phyloP scores from a whole-genome alignment of 225 moss, liverwort and hornwort genomes.

The Physcomitrium patens region DNA sequence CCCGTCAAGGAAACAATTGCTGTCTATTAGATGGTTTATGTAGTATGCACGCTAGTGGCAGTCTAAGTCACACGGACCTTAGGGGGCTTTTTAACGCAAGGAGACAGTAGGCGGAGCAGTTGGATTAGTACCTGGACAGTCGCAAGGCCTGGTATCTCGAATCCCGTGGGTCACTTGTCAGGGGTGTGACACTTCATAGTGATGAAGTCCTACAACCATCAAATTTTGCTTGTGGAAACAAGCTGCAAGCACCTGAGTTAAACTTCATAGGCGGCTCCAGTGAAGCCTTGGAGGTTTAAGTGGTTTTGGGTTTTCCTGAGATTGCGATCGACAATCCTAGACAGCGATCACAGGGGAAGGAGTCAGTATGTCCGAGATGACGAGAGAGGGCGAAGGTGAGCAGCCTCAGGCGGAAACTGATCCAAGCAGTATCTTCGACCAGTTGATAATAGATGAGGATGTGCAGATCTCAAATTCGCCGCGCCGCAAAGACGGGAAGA shows the following conservation, averaged over 20 bases:
- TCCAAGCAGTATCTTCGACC: slow-evolving; percentile 23
- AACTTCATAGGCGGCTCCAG: not conserved
- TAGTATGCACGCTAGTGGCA: not conserved
- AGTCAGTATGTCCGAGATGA: slow-evolving; percentile 8
- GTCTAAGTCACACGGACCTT: not conserved
- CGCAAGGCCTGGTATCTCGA: not conserved
- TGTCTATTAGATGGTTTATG: not conserved
- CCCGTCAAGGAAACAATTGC: not conserved
- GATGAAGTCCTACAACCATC: not conserved
- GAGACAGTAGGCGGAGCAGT: not conserved
- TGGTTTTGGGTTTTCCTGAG: not conserved
- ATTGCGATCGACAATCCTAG: not conserved
- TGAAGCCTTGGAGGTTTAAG: not conserved
- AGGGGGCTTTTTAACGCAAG: not conserved
- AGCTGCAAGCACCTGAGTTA: not conserved
- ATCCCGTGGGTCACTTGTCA: not conserved
- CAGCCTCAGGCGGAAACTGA: not conserved
- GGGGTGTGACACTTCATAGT: not conserved
- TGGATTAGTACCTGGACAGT: not conserved
- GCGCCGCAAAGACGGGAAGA: not conserved
- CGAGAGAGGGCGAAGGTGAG: slow-evolving; percentile 2
- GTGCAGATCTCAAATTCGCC: slow-evolving; percentile 35
- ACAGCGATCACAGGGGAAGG: not conserved
- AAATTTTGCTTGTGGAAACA: not conserved
- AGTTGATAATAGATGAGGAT: slow-evolving; percentile 40